Percentiles rank a stretch among this genome's conserved stretches.
Conservation (phyloP, 768 basidiomycete species). For the Albatrellus ellisii region DNA sequence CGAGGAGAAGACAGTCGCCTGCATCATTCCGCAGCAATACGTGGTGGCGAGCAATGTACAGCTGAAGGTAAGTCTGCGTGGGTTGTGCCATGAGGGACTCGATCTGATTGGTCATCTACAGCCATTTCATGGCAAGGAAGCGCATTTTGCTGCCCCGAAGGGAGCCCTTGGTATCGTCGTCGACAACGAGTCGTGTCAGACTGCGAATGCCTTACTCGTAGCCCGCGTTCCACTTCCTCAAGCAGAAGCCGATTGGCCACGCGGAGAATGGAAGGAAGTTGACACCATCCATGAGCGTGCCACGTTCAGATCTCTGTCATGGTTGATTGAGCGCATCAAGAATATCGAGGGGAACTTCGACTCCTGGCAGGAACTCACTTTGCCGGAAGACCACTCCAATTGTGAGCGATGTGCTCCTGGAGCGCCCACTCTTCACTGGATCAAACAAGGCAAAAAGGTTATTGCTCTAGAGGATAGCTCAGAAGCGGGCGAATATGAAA, state of each 20-base stretch:
- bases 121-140: conserved; percentile 27
- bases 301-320: conserved; percentile 71
- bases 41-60: conserved; percentile 31
- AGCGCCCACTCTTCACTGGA: conserved; percentile 68
- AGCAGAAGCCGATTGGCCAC: conserved; percentile 71
- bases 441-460: conserved; percentile 39
- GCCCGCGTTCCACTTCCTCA: conserved; percentile 65
- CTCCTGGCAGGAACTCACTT: conserved; percentile 50
- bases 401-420: conserved; percentile 79
- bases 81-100: not conserved
- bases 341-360: conserved; percentile 53
- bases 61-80: conserved; percentile 34
- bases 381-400: conserved; percentile 29
- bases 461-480: conserved; percentile 71
- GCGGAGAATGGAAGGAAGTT: conserved; percentile 60
- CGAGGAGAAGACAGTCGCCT: conserved; percentile 36
- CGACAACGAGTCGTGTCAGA: conserved; percentile 50
- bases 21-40: conserved; percentile 58
- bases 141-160: conserved; percentile 53
- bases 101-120: not conserved
- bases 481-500: conserved; percentile 84
- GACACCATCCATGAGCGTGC: conserved; percentile 79
- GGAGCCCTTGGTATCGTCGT: conserved; percentile 36
- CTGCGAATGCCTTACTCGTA: conserved; percentile 67
- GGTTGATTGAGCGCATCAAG: conserved; percentile 78